phyloP scores from a whole-genome alignment of 2,329 filamentous ascomycete species.

The Colletotrichum lini region DNA sequence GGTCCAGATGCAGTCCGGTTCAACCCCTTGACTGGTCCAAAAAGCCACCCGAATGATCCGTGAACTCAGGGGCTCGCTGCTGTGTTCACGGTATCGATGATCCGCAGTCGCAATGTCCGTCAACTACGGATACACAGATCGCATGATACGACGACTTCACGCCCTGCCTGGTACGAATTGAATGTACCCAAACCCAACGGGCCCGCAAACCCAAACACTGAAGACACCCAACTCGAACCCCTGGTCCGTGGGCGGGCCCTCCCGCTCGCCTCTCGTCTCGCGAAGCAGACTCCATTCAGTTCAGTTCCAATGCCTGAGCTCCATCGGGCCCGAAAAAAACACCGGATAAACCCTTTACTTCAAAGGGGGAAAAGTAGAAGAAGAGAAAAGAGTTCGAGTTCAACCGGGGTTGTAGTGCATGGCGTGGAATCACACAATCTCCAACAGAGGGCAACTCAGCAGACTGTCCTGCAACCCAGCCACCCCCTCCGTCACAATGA shows the following conservation, averaged over 20 bases:
- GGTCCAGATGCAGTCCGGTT: not conserved
- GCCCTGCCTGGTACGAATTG: not conserved
- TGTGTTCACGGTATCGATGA: not conserved
- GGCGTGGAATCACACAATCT: not conserved
- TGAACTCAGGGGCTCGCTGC: not conserved
- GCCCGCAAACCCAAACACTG: not conserved
- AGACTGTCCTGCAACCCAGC: no score
- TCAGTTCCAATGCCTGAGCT: conserved; percentile 1
- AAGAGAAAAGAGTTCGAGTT: not conserved
- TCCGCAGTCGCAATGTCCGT: conserved; percentile 1
- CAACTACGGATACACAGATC: not conserved
- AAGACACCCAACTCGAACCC: conserved; percentile 12
- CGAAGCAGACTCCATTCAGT: not conserved
- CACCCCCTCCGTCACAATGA: not conserved
- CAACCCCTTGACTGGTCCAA: not conserved
- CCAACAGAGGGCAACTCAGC: not conserved
- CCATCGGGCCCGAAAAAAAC: not conserved
- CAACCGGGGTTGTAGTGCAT: conserved; percentile 3
- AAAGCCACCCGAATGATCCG: not conserved
- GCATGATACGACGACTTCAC: conserved; percentile 1
- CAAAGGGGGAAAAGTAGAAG: not conserved
- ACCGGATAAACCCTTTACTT: not conserved
- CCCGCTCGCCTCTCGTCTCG: conserved; percentile 28
- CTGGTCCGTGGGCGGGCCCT: conserved; percentile 27
- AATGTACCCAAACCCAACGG: not conserved